Percentiles rank a stretch among this genome's conserved stretches.
phyloP scores from a whole-genome alignment of 768 basidiomycete genomes.

The Melanogaster broomeanus region DNA sequence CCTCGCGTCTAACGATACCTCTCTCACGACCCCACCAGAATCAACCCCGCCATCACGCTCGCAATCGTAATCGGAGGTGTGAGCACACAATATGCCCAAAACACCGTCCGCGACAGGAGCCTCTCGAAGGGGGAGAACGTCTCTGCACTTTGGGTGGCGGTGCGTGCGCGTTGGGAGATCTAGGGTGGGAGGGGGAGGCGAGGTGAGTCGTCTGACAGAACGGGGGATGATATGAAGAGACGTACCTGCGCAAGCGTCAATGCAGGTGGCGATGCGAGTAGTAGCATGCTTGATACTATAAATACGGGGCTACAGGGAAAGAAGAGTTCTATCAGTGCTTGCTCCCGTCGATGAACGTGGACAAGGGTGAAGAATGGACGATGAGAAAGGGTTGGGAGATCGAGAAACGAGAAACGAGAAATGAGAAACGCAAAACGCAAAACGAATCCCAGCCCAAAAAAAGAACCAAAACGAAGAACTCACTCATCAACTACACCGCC shows the following conservation, averaged over 20 bases:
- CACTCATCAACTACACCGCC: slow-evolving; percentile 70
- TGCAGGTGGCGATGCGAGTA: slow-evolving; percentile 84
- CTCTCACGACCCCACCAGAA: slow-evolving; percentile 53
- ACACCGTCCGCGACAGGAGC: slow-evolving; percentile 87
- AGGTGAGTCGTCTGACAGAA: slow-evolving; percentile 18
- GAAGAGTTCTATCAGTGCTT: neutral
- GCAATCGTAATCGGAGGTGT: slow-evolving; percentile 84
- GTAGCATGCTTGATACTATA: slow-evolving; percentile 78
- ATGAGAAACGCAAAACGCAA: neutral
- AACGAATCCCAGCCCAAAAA: neutral
- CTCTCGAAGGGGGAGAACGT: slow-evolving; percentile 64
- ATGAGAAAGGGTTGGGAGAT: no score
- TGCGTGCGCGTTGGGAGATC: slow-evolving; percentile 23
- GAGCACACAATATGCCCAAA: slow-evolving; percentile 88
- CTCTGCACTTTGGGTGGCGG: neutral
- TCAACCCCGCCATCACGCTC: slow-evolving; percentile 74
- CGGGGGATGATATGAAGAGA: slow-evolving; percentile 17
- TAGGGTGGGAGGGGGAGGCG: neutral
- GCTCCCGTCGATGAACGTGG: no score
- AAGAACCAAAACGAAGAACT: slow-evolving; percentile 32
- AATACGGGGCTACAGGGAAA: slow-evolving; percentile 69
- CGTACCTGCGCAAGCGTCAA: slow-evolving; percentile 61
- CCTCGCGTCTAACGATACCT: no score
- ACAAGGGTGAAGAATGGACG: no score
- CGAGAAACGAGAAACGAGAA: no score